These are phyloP conservation scores for Lactarius hatsudake DNA, from an alignment of 768 basidiomycete species.

Conservation along the genomic window DNA sequence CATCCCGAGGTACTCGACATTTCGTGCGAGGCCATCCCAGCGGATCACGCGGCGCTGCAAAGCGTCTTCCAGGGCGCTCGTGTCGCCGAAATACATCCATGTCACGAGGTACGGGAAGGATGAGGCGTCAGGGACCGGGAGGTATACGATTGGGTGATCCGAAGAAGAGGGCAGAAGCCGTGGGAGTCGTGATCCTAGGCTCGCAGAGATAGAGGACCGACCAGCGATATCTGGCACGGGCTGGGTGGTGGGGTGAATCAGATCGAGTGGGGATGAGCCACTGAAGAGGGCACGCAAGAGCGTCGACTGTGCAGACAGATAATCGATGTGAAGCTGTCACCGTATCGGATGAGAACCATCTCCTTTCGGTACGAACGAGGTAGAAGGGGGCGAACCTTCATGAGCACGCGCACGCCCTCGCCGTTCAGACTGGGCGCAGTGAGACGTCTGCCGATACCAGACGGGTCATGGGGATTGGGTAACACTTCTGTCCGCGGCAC, in stretches of 20 bases:
- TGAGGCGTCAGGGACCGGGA: constrained; percentile 70
- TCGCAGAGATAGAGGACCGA: constrained; percentile 40
- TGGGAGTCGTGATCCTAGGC: constrained; percentile 50
- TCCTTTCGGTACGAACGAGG: not conserved
- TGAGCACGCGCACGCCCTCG: constrained; percentile 53
- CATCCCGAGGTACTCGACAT: constrained; percentile 85
- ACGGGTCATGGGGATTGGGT: constrained; percentile 38
- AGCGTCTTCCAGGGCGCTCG: constrained; percentile 60
- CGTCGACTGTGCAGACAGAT: constrained; percentile 77
- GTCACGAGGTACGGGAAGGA: constrained; percentile 72
- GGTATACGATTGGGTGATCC: constrained; percentile 64
- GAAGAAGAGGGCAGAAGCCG: constrained; percentile 63
- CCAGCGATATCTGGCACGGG: constrained; percentile 21
- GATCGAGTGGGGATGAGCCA: constrained; percentile 59
- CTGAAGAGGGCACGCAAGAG: constrained; percentile 70
- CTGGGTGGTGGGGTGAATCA: constrained; percentile 42
- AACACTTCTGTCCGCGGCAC: constrained; percentile 20
- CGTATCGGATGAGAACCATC: constrained; percentile 17
- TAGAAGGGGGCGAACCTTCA: constrained; percentile 50
- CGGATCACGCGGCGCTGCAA: constrained; percentile 62
- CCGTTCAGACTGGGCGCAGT: constrained; percentile 49
- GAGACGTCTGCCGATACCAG: constrained; percentile 46
- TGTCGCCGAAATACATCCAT: constrained; percentile 81
- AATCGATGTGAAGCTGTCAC: constrained; percentile 72
- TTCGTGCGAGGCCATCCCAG: constrained; percentile 87